phyloP scores from a whole-genome alignment of 306 rosid genomes.

The Sophora flavescens region DNA sequence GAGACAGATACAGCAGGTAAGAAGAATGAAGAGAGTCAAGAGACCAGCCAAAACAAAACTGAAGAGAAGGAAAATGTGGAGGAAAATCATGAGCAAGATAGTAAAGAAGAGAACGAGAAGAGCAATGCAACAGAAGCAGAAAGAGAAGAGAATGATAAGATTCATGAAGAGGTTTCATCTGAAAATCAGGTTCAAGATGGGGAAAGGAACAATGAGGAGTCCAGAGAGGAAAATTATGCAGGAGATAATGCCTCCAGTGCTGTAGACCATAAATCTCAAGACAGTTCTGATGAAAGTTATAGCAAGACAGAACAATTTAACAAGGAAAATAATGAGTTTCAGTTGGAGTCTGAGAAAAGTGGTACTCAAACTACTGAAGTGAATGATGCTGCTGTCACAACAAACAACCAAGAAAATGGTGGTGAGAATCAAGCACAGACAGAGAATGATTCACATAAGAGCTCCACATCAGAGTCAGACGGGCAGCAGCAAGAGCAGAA shows the following conservation, averaged over 20 bases:
- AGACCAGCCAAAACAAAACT: constrained; percentile 39
- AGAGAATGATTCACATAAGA: constrained; percentile 51
- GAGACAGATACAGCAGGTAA: constrained; percentile 40
- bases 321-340: constrained; percentile 58
- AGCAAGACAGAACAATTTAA: constrained; percentile 56
- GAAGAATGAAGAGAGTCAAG: constrained; percentile 53
- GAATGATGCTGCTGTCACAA: constrained; percentile 47
- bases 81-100: constrained; percentile 41
- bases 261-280: constrained; percentile 63
- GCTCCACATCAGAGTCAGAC: constrained; percentile 38
- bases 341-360: constrained; percentile 53
- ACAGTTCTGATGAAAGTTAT: constrained; percentile 45
- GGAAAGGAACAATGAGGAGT: constrained; percentile 55
- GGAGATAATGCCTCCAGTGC: constrained; percentile 90
- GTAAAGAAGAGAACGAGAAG: constrained; percentile 58
- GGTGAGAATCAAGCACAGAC: constrained; percentile 48
- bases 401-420: constrained; percentile 49
- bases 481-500: constrained; percentile 49
- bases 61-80: constrained; percentile 47
- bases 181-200: constrained; percentile 69
- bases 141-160: constrained; percentile 59
- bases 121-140: constrained; percentile 45
- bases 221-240: constrained; percentile 75
- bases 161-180: constrained; percentile 60
- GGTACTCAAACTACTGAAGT: constrained; percentile 49